Evolutionary conservation across 2,329 filamentous ascomycete species (phyloP), one percentile per base, ranked within the genome.

Genomic region (Beauveria medogensis): DNA sequence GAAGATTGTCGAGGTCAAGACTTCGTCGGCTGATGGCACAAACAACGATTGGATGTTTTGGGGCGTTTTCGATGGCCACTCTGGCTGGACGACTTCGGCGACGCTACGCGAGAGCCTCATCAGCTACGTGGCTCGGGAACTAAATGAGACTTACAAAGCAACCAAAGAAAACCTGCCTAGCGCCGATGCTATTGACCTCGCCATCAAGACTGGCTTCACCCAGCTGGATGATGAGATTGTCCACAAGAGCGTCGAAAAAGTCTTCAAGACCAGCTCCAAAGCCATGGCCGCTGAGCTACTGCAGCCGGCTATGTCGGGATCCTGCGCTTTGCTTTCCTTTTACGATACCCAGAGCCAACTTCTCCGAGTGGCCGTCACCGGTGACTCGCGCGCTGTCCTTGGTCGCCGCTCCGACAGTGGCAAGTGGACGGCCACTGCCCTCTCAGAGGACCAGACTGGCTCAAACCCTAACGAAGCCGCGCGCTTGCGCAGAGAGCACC

Each of bases 41-140:
- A 85, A 80, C 62, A 90, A 84, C 64, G 95, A 99, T 74, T 99
- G 94, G 94, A 97, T 97, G 92, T 99, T 99, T 74, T 99, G 95
- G 94, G 94, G 92, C 62, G 92, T 99, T 20, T 99, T 97, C 74
- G 94, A 99, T 71, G 94, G 94, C 0, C 94, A 99, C 75, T 91
- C 90, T 51, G 94, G 94, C 67, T 99, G 94, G 94, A 97, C 94
- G 5, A 99, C 94, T 7, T 97, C 94, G 44, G 94, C 94, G 22
- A 97, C 96, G 71, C 80, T 99, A 62, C 89, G 94, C 62, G 92
- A 99, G 74, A 88, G 90, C 16, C 82, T 99, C 60, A 97, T 99
- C 67, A 91, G 84, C 65, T 96, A 90, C 69, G 94, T 99, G 52
- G 93, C 92, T 30, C 86, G 92, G 58, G 94, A 99, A 75, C 82